Conservation (phyloP, 176 grass and related monocot genomes). For the Carex littledalei region DNA sequence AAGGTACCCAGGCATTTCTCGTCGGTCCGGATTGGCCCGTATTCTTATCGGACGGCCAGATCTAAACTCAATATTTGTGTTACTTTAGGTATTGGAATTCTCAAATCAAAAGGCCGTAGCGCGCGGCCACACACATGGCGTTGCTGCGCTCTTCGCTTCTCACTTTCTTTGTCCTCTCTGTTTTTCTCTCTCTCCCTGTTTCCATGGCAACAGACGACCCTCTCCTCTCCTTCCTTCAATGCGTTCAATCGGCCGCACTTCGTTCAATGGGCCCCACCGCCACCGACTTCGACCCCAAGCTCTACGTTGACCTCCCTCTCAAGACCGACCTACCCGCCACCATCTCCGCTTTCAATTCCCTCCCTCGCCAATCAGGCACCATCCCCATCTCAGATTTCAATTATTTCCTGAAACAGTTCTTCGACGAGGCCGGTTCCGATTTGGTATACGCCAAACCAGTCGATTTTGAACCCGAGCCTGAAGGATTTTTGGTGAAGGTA, state of each 20-base stretch:
- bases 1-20: too few relatives aligned
- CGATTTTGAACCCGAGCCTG: conserved; percentile 55
- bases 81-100: too few relatives aligned
- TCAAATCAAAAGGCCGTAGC: too few relatives aligned
- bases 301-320: conserved; percentile 87
- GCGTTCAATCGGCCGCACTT: conserved; percentile 67
- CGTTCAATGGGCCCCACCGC: conserved; percentile 21
- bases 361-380: background rate
- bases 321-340: conserved; percentile 27
- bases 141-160: too few relatives aligned
- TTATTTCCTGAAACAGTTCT: conserved; percentile 35
- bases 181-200: background rate
- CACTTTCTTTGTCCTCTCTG: too few relatives aligned
- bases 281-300: conserved; percentile 70
- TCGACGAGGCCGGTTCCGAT: conserved; percentile 59
- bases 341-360: conserved; percentile 35
- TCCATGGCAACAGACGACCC: background rate
- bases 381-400: conserved; percentile 30
- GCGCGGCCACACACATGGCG: too few relatives aligned
- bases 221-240: conserved; percentile 63
- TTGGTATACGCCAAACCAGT: conserved; percentile 35
- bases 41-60: too few relatives aligned
- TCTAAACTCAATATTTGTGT: too few relatives aligned
- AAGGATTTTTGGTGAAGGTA: conserved; percentile 69
- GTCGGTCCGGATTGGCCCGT: too few relatives aligned